Conservation (phyloP, 805 yeast genomes). For the Debaryomyces tyrocola region DNA sequence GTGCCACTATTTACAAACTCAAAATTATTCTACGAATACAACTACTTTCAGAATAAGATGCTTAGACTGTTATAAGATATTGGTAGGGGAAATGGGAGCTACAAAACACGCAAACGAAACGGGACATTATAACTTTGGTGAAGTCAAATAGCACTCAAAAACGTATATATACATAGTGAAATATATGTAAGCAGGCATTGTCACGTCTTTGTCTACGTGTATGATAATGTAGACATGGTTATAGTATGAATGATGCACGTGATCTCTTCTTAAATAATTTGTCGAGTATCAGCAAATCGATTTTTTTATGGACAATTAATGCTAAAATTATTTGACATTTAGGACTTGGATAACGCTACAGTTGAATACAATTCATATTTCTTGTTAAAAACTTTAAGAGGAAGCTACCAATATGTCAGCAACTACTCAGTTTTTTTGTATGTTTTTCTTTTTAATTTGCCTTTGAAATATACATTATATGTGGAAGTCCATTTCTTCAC, state of each 20-base stretch:
- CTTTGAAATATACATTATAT: not conserved
- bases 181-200: not conserved
- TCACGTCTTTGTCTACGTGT: not conserved
- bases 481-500: no score
- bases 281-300: not conserved
- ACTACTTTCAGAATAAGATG: conserved; percentile 58
- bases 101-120: conserved; percentile 61
- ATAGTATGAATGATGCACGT: not conserved
- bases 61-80: conserved; percentile 48
- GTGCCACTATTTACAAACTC: conserved; percentile 44
- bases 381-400: not conserved
- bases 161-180: not conserved
- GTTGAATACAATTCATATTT: not conserved
- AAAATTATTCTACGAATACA: conserved; percentile 67
- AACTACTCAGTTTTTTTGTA: conserved; percentile 40
- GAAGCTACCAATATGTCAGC: conserved; percentile 26
- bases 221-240: not conserved
- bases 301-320: not conserved
- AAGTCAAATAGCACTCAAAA: conserved; percentile 25
- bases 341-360: not conserved
- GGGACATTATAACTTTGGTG: conserved; percentile 65
- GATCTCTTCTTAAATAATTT: not conserved
- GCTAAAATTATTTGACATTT: not conserved
- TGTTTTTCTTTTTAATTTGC: conserved; percentile 12
- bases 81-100: conserved; percentile 67